Conservation (phyloP, 805 yeast species). For the Saturnispora gosingensis region DNA sequence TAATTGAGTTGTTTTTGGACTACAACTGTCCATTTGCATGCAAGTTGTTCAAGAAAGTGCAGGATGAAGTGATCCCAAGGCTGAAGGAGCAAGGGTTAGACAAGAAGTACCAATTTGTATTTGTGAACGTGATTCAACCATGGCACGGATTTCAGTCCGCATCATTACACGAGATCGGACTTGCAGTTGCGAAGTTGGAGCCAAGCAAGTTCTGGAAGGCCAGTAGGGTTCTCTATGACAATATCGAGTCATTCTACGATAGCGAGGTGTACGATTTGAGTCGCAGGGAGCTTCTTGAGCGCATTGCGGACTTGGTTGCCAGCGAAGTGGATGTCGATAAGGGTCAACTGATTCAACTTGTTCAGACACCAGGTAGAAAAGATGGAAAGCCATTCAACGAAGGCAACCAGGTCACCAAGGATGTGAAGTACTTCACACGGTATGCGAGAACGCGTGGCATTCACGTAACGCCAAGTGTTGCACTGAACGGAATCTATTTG, state of each 20-base stretch:
- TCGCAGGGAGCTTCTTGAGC: constrained; percentile 46
- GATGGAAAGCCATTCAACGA: constrained; percentile 34
- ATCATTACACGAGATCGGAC: constrained; percentile 57
- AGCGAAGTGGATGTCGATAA: constrained; percentile 11
- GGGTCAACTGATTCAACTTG: constrained; percentile 24
- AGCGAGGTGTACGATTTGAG: constrained; percentile 43
- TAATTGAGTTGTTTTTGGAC: constrained; percentile 60
- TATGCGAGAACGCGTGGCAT: constrained; percentile 68
- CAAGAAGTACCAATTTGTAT: constrained; percentile 47
- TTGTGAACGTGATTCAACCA: constrained; percentile 75
- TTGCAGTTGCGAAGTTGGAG: constrained; percentile 54
- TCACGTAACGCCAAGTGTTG: constrained; percentile 79
- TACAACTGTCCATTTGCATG: constrained; percentile 72
- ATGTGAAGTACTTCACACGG: constrained; percentile 65
- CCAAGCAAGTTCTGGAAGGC: constrained; percentile 51
- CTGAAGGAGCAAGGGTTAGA: constrained; percentile 35
- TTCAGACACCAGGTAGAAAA: constrained; percentile 14
- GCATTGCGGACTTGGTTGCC: constrained; percentile 40
- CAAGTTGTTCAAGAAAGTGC: constrained; percentile 51
- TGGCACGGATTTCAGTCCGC: constrained; percentile 74
- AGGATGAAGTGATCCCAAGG: constrained; percentile 42
- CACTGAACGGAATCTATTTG: constrained; percentile 57
- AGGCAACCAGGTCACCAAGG: constrained; percentile 52
- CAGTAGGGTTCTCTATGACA: constrained; percentile 45
- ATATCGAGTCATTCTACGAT: constrained; percentile 52